Evolutionary conservation across 441 rosid genomes (phyloP), one percentile per base, ranked within the genome.

Genomic region (Populus trichocarpa): DNA sequence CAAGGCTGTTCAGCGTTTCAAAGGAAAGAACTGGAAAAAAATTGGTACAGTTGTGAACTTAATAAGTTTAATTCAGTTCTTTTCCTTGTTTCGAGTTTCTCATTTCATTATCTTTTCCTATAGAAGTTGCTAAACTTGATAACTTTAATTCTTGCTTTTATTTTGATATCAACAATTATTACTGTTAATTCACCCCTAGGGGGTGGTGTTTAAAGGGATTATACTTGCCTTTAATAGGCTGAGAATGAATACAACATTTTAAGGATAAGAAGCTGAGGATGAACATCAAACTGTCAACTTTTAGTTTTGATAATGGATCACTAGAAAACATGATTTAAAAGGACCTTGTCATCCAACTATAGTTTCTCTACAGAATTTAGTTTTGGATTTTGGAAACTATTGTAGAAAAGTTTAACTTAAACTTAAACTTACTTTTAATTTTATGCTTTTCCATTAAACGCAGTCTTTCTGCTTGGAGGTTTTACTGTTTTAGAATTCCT

Each of bases 21-120:
- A 96, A 81, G 98, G 98, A 82, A 96, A 96, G 85, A 96, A 96
- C 85, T 96, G 99, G 99, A 96, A 96, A 85, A 96, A 96, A 82
- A 96, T 96, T 79, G 99, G 99, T 96, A 87, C 22, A 70, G 7
- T 18, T 70, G 5, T 30, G 61, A 70, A 72, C 61, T 68, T 50
- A 32, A 28, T 42, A 14, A 36, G 66, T 72, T 81, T 70, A 18
- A 69, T 33, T 10, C 4, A 13, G 70, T 23, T 59, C 42, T 2
- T 75, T 57, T 23, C 42, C 1, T 30, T 38, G 20, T 18, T 2
- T 26, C 14, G 40, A 3, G 40, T 68, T 6, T 61, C 26, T 63
- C 28, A 23, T 8, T 28, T 50, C 7, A 40, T 10, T 53, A 46
- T 57, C 28, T 8, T 63, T 20, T 63, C 25, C 67, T 25, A 10